These are phyloP conservation scores for Beauveria caledonica DNA, from an alignment of 2,329 filamentous ascomycete genomes.

Conservation along the genomic window DNA sequence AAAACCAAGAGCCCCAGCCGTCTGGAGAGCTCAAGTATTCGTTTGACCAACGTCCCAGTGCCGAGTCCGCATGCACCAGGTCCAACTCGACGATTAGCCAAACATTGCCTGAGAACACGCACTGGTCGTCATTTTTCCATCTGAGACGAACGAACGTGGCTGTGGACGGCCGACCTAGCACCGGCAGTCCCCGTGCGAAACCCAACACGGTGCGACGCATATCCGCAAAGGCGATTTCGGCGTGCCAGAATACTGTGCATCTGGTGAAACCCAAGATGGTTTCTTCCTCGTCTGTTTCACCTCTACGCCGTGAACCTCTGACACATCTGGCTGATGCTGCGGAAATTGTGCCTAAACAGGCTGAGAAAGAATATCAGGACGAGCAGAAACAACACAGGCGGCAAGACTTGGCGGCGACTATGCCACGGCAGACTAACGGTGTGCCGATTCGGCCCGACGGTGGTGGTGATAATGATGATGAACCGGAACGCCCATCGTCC, in stretches of 20 bases:
- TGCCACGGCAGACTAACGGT: neutral
- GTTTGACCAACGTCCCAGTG: slow-evolving; percentile 26
- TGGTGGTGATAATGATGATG: slow-evolving; percentile 13
- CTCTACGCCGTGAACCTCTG: neutral
- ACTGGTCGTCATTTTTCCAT: slow-evolving; percentile 54
- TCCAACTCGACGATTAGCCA: neutral
- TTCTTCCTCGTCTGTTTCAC: slow-evolving; percentile 11
- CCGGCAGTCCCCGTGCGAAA: neutral
- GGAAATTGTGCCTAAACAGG: slow-evolving; percentile 12
- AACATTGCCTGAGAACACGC: slow-evolving; percentile 10
- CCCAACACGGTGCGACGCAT: slow-evolving; percentile 21
- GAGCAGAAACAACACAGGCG: slow-evolving; percentile 5
- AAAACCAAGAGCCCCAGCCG: slow-evolving; percentile 9
- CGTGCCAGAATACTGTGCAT: slow-evolving; percentile 20
- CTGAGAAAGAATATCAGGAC: neutral
- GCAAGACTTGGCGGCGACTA: neutral
- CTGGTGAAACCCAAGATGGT: slow-evolving; percentile 31
- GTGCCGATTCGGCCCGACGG: neutral
- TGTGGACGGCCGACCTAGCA: neutral
- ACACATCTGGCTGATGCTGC: slow-evolving; percentile 16
- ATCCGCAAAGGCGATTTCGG: slow-evolving; percentile 13
- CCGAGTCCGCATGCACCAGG: neutral
- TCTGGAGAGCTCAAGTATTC: slow-evolving; percentile 24
- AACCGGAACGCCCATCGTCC: slow-evolving; percentile 30
- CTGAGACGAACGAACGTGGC: slow-evolving; percentile 17